Base-by-base conservation (phyloP, 306 rosid genomes). In the Malus orientalis region DNA sequence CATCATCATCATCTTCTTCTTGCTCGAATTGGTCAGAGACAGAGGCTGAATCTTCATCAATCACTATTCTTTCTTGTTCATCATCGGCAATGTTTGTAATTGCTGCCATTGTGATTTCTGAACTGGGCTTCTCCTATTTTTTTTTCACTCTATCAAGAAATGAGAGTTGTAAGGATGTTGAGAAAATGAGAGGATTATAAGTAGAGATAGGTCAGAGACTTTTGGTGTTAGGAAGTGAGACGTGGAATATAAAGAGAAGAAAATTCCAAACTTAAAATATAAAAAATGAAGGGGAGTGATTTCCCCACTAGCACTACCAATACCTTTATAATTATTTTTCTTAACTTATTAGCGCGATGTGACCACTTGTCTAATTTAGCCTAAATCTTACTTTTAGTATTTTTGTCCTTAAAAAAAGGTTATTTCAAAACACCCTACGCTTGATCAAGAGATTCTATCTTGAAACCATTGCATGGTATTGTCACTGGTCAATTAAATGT, bases 161-260 rank as follows among this genome's bases (percentile, higher is more conserved):
- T 55, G 32, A 53, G 76, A 53, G 33, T 23, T 25, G 69, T 60
- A 61, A 42, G 72, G 84, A 58, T 57, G 49, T 33, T 18, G 58
- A 67, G 67, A 79, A 69, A 69, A 75, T 32, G 47, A 67, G 33
- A 20, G 75, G n/a, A 4, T 76, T 55, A 9, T 58, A 69, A 61
- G 32, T 64, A 78, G 86, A 54, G 82, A 64, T 12, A 77, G 74
- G 74, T 75, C 80, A 75, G 82, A 14, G 85, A 75, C 71, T 76
- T 77, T 49, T 71, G 71, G 79, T 75, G 65, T 74, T 76, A 68
- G 84, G 62, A 75, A 64, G 32, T 36, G 70, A 70, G 79, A 83
- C 67, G 80, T 74, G 88, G 88, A 86, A 81, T 78, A 87, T 80
- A 84, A 80, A 77, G 85, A 70, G 25, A 64, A 8, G 45, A 38